phyloP scores from a whole-genome alignment of 2,329 filamentous ascomycete species.

The Neopestalotiopsis sp. region DNA sequence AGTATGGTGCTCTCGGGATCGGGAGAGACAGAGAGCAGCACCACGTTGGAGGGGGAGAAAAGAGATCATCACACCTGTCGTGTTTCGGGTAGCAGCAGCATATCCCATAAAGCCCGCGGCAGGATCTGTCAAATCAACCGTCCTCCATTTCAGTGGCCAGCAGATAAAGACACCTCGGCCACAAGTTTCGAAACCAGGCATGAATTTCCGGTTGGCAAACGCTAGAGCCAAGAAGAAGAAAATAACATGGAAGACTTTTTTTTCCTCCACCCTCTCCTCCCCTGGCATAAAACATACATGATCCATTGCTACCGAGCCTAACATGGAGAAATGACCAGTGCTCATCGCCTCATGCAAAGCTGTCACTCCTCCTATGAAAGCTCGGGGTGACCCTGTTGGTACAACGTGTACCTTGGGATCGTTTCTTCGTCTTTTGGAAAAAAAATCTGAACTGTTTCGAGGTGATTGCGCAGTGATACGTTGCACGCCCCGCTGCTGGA shows the following conservation, averaged over 20 bases:
- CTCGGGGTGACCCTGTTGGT: not conserved
- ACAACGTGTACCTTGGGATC: not conserved
- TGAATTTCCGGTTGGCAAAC: not conserved
- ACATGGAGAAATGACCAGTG: no score
- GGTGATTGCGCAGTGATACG: not conserved
- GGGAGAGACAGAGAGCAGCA: not conserved
- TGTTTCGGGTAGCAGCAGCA: conserved; percentile 1
- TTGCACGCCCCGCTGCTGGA: not conserved
- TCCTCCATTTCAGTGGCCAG: not conserved
- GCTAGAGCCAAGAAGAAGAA: not conserved
- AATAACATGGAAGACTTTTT: not conserved
- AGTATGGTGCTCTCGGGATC: not conserved
- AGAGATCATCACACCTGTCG: not conserved
- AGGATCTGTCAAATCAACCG: not conserved
- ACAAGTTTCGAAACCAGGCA: not conserved
- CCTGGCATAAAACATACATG: no score
- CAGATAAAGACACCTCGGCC: not conserved
- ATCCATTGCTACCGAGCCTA: no score
- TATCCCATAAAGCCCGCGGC: not conserved
- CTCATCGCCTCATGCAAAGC: no score
- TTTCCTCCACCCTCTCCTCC: no score
- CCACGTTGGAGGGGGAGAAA: not conserved
- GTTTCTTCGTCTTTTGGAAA: not conserved
- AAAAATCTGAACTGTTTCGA: not conserved
- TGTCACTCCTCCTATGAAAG: not conserved